Evolutionary conservation across 345 rosid species (phyloP), one percentile per base, ranked within the genome.

Genomic region (Microcos paniculata): DNA sequence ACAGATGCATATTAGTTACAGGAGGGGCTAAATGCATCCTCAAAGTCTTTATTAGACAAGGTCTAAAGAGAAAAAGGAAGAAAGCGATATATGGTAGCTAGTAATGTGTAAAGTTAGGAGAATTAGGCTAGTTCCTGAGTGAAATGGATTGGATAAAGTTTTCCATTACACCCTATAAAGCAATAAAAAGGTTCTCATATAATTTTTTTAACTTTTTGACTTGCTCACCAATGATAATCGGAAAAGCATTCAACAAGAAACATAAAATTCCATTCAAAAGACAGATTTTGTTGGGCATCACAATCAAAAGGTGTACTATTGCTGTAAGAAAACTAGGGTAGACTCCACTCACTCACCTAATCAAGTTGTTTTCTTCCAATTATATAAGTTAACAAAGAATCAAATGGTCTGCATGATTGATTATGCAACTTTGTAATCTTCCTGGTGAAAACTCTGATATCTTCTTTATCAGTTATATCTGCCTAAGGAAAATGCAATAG

Each of bases 241-340:
- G 52, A 72, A 57, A 78, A 52, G 59, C 57, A 67, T 58, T 42
- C 66, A 72, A 77, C 48, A 52, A 1, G 31, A 21, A 68, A 69
- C 33, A 67, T 52, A 58, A 13, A 78, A 53, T 21, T 51, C 58
- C 53, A 31, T 55, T 33, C 8, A 55, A 48, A 78, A 73, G 28
- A 56, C 55, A 66, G 13, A 33, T 45, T 75, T 49, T 43, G 72
- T 42, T 69, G 49, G 69, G 63, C 72, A 74, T 62, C 75, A 69
- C 77, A 31, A 56, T 64, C 73, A 65, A 64, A 57, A 45, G 70
- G 4, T 7, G 6, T 7, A 35, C 40, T 75, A 45, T 28, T 16
- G 58, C 67, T 67, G 11, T 30, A 7, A 11, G 31, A 52, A 62
- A n/a, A 51, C 40, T 46, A 42, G 55, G 55, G 52, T 59, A 42